A percentile compares a stretch with the other conserved stretches of the same genome.
phyloP scores from a whole-genome alignment of 116 monocot species.

The Posidonia oceanica region DNA sequence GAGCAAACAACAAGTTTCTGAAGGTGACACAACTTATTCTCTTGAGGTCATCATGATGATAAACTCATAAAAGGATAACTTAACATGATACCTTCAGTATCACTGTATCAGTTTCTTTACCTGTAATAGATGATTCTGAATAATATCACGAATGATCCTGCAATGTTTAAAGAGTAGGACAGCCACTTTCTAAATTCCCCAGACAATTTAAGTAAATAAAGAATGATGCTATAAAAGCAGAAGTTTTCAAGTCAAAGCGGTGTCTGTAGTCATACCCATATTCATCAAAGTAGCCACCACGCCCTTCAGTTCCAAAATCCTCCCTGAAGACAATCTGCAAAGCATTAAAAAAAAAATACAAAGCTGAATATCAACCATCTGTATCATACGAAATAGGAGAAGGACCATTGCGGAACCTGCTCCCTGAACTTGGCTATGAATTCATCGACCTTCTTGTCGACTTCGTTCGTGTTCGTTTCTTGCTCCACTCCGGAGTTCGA shows the following conservation, averaged over 20 bases:
- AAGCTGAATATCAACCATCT: background rate
- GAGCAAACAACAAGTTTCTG: background rate
- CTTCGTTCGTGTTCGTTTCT: conserved; percentile 43
- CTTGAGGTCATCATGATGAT: no score
- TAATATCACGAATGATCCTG: conserved; percentile 98
- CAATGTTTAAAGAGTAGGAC: conserved; percentile 7
- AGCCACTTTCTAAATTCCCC: no score
- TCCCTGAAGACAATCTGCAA: conserved; percentile 95
- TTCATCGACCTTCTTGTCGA: conserved; percentile 90
- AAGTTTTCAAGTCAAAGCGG: background rate
- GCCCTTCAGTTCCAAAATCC: conserved; percentile 96
- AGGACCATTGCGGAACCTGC: conserved; percentile 73
- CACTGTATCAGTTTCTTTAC: conserved; percentile 14
- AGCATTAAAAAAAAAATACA: background rate
- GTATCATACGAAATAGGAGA: no score
- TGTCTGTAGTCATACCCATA: conserved; percentile 58
- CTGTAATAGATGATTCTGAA: conserved; percentile 96
- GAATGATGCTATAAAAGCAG: no score
- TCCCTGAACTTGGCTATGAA: conserved; percentile 91
- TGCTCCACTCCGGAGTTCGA: conserved; percentile 8
- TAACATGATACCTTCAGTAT: no score
- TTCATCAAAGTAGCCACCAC: conserved; percentile 97
- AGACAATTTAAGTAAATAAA: no score
- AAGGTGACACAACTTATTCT: background rate
- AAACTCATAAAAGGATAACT: no score